Conservation (phyloP, 352 stramenopile species). For the Globisporangium emineosum region DNA sequence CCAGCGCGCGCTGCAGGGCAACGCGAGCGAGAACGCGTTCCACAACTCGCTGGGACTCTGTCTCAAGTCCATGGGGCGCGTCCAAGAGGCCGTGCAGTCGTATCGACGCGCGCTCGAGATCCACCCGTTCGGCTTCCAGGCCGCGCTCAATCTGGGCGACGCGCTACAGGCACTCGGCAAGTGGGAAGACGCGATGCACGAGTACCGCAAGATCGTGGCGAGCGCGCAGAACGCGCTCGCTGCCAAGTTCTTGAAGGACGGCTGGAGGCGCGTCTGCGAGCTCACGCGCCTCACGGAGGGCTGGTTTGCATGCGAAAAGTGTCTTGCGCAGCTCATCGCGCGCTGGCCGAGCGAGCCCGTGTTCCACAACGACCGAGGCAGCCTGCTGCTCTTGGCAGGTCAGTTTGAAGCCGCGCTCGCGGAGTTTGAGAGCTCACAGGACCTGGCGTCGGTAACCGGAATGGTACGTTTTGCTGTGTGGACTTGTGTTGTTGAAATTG, state of each 20-base stretch:
- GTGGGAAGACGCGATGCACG: slow-evolving; percentile 53
- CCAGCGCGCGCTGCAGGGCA: slow-evolving; percentile 34
- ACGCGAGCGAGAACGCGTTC: slow-evolving; percentile 44
- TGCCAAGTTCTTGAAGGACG: slow-evolving; percentile 33
- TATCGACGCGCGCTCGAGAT: slow-evolving; percentile 53
- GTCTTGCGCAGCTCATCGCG: slow-evolving; percentile 42
- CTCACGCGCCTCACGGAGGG: slow-evolving; percentile 48
- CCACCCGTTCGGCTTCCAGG: slow-evolving; percentile 35
- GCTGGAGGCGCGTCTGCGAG: slow-evolving; percentile 43
- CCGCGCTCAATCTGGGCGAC: slow-evolving; percentile 51
- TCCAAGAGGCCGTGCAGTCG: slow-evolving; percentile 44
- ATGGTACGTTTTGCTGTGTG: slow-evolving; percentile 33
- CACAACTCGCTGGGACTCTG: slow-evolving; percentile 58
- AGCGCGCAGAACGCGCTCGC: slow-evolving; percentile 4
- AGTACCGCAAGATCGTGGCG: slow-evolving; percentile 46
- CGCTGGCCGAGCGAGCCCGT: slow-evolving; percentile 48
- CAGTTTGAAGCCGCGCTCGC: slow-evolving; percentile 56
- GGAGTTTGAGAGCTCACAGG: slow-evolving; percentile 47
- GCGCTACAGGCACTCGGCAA: slow-evolving; percentile 39
- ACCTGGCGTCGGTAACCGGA: slow-evolving; percentile 37
- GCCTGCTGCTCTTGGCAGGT: slow-evolving; percentile 43
- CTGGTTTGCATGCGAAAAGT: slow-evolving; percentile 45
- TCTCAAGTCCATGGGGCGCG: slow-evolving; percentile 33
- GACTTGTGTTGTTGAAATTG: background rate
- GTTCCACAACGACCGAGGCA: slow-evolving; percentile 61